phyloP scores from a whole-genome alignment of 345 rosid species.

The Lepidium africanum region DNA sequence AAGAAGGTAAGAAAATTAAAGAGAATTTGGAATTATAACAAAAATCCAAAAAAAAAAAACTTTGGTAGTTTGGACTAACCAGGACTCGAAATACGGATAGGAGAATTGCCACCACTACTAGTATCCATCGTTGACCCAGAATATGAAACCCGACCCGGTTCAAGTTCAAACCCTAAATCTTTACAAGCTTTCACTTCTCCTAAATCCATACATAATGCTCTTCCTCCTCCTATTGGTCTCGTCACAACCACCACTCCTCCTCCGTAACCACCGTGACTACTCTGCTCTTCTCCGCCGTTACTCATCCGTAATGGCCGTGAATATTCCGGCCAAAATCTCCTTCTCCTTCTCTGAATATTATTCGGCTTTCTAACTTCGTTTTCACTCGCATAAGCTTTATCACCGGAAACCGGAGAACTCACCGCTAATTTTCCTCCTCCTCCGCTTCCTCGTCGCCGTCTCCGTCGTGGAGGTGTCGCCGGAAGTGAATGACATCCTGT shows the following conservation, averaged over 20 bases:
- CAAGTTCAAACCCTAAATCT: slow-evolving; percentile 86
- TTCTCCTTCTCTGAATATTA: slow-evolving; percentile 29
- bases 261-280: slow-evolving; percentile 31
- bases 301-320: slow-evolving; percentile 31
- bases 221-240: slow-evolving; percentile 70
- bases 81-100: slow-evolving; percentile 84
- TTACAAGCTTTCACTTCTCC: slow-evolving; percentile 88
- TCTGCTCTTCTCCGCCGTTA: slow-evolving; percentile 14
- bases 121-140: slow-evolving; percentile 49
- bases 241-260: slow-evolving; percentile 62
- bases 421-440: not conserved
- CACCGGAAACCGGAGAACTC: slow-evolving; percentile 7
- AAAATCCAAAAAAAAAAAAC: not conserved
- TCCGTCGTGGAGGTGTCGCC: slow-evolving; percentile 25
- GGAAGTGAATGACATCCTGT: slow-evolving; percentile 18
- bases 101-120: slow-evolving; percentile 89
- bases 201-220: slow-evolving; percentile 82
- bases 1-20: not conserved
- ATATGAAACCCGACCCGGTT: slow-evolving; percentile 41
- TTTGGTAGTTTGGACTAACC: slow-evolving; percentile 34
- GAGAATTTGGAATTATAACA: not conserved
- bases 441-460: not conserved
- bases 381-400: slow-evolving; percentile 75
- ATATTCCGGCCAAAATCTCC: slow-evolving; percentile 30
- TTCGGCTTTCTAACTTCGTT: slow-evolving; percentile 45